Evolutionary conservation across 2,329 filamentous ascomycete species (phyloP), one percentile per base, ranked within the genome.

Genomic region (Monosporascus ibericus): DNA sequence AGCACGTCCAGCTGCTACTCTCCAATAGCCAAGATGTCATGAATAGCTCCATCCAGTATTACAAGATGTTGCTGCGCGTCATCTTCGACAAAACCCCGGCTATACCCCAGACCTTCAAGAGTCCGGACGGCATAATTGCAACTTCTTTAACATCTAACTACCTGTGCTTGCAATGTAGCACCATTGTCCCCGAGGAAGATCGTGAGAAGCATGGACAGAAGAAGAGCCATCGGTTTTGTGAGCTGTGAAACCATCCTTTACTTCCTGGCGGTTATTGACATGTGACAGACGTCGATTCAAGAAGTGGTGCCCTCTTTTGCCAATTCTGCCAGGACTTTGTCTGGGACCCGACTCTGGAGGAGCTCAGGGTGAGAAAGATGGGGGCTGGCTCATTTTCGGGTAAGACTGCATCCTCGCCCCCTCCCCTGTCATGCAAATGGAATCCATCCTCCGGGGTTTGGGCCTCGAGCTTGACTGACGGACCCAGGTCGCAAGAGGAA

Each of bases 321-420:
- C 86, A 90, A 58, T 85, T 90, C 65, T 94, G 89, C 65, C 82
- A 88, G 64, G 89, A 94, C 66, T 84, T 90, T 58, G 85, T 94
- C 34, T 92, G 88, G 78, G 89, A 94, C 60, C 87, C 88, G 6
- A 88, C 86, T 6, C 75, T 94, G 5, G 89, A 94, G 65, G 85
- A 88, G 49, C 78, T 91, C 52, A 80, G 89, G 55, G 72, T 89
- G 42, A 78, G 84, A 52, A 88, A 89, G 68, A 81, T 85, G 60
- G 84, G 82, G 9, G 85, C 81, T 2, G 82, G 84, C 40, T 81
- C 80, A 20, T 85, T 85, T 59, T 80, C 79, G 58, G 82, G 84
- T 87, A 70, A 60, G 77, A 67, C 39, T 34, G 1, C 30, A 34
- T 22, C 15, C 44, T 11, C 20, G 20, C 51, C 9, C 25, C 20